These are phyloP conservation scores for Ceratobasidium sp. DNA, from an alignment of 1,284 basidiomycete genomes.

Conservation along the genomic window DNA sequence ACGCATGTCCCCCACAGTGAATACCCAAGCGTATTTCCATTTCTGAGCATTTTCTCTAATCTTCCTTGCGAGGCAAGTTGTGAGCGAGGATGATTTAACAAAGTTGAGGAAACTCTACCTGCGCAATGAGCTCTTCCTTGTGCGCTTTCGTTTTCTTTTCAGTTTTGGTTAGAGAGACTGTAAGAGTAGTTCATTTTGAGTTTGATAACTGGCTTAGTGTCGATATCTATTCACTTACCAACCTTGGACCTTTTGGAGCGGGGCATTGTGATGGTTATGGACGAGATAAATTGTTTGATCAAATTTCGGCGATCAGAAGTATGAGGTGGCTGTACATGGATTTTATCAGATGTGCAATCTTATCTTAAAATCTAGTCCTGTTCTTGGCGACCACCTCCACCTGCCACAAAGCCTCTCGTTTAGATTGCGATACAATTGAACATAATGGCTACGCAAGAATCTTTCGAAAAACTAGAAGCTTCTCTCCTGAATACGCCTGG, in stretches of 20 bases:
- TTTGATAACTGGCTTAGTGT: neutral
- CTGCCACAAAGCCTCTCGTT: neutral
- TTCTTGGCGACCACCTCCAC: constrained; percentile 24
- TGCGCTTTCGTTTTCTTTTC: constrained; percentile 70
- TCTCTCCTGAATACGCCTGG: constrained; percentile 84
- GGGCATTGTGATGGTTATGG: constrained; percentile 72
- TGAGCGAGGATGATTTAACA: constrained; percentile 24
- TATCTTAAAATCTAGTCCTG: constrained; percentile 38
- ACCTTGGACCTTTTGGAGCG: constrained; percentile 89
- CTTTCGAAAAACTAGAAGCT: constrained; percentile 65
- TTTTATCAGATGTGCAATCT: constrained; percentile 38
- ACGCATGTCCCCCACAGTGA: constrained; percentile 94
- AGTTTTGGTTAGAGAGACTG: constrained; percentile 59
- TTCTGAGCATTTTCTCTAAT: constrained; percentile 84
- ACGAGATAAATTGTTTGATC: constrained; percentile 29
- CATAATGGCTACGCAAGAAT: constrained; percentile 33
- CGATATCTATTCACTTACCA: constrained; percentile 64
- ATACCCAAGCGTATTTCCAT: constrained; percentile 96
- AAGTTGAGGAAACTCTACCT: constrained; percentile 65
- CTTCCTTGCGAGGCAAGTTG: constrained; percentile 59
- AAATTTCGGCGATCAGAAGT: constrained; percentile 43
- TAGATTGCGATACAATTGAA: neutral
- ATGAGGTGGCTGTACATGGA: constrained; percentile 19
- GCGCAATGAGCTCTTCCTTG: constrained; percentile 86
- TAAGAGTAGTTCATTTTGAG: neutral